Conservation (phyloP, 139 green algal species). For the Chlamydomonas urium region DNA sequence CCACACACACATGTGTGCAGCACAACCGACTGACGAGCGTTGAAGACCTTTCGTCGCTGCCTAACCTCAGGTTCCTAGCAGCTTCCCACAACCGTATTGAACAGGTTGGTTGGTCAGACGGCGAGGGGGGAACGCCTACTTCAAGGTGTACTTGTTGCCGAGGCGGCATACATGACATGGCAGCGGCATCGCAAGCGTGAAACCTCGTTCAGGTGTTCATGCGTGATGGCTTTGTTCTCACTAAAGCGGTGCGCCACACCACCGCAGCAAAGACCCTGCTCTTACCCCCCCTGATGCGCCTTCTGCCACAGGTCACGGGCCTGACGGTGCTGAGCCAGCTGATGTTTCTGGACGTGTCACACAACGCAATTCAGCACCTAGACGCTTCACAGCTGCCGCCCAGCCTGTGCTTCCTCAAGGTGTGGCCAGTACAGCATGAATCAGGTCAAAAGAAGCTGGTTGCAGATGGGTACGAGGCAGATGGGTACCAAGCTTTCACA, state of each 20-base stretch:
- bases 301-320: conserved; percentile 17
- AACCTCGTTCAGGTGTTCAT: neutral
- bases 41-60: conserved; percentile 16
- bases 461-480: no score
- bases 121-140: no score
- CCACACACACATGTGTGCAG: conserved; percentile 16
- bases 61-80: conserved; percentile 22
- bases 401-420: conserved; percentile 30
- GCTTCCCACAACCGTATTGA: conserved; percentile 21
- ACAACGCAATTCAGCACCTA: conserved; percentile 21
- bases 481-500: no score
- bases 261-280: neutral
- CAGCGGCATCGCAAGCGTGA: neutral
- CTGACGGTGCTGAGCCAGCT: conserved; percentile 15
- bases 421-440: no score
- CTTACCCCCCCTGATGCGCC: neutral
- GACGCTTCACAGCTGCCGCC: conserved; percentile 14
- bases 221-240: neutral
- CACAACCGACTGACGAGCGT: conserved; percentile 22
- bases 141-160: no score
- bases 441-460: no score
- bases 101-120: neutral
- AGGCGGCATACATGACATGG: no score
- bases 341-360: conserved; percentile 33
- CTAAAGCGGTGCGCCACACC: neutral